Evolutionary conservation across 2,329 filamentous ascomycete genomes (phyloP), one percentile per base, ranked within the genome.

Genomic region (Trichoderma semiorbis): DNA sequence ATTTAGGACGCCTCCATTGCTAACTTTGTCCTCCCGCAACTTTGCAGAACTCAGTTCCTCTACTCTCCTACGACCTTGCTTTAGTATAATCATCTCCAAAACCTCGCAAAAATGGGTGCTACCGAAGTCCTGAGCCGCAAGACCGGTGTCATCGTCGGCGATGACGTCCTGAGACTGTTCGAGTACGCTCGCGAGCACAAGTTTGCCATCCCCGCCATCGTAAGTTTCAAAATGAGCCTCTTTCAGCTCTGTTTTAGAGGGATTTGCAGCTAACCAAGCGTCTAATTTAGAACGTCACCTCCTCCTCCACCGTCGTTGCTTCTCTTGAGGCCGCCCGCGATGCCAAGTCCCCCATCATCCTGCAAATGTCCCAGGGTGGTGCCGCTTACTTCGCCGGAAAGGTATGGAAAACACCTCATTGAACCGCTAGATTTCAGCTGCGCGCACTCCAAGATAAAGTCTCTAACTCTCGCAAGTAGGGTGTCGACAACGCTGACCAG

Each of bases 251-350:
- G 1, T 14, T 3, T 18, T 7, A 53, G 7, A 26, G n/a, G 36
- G 24, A n/a, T 32, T n/a, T 10, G 24, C 21, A 58, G 24, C 34
- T 43, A 53, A 74, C 74, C 72, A 26, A 67, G 8, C 5, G 12
- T 39, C 16, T 21, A 21, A 21, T 7, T 55, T n/a, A 32, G 81
- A 98, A 98, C 85, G 93, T 97, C 80, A 98, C 95, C 78, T 97
- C 94, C 55, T 97, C 93, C 74, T 97, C 94, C 74, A 87, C 85
- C 68, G 82, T 81, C 75, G 92, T 98, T 76, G 91, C 94, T 78
- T 86, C 93, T 70, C 94, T 99, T 78, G 96, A 99, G 89, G 96
- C 96, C 81, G 96, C 96, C 78, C 92, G 94, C 79, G 95, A 98
- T 84, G 87, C 90, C 81, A 97, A 97, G 84, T 88, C 93, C 74